Conservation (phyloP, 225 moss, liverwort and hornwort genomes). For the Straminergon stramineum region DNA sequence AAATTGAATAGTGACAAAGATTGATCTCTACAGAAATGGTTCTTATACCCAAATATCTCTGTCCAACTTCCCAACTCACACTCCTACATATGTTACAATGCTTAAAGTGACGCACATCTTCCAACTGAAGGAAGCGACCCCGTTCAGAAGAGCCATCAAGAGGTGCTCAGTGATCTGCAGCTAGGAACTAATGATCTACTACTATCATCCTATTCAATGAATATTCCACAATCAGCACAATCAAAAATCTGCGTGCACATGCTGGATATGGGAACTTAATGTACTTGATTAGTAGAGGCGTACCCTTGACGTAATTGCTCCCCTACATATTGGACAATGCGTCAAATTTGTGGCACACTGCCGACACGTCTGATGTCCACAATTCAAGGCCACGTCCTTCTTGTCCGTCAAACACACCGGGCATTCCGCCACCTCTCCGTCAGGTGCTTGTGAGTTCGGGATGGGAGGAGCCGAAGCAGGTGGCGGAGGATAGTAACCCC, state of each 20-base stretch:
- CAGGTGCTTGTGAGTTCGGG: background rate
- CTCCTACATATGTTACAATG: background rate
- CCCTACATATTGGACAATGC: conserved; percentile 55
- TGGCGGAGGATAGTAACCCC: background rate
- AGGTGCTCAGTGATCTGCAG: background rate
- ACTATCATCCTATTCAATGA: background rate
- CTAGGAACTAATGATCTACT: background rate
- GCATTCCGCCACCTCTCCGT: conserved; percentile 3
- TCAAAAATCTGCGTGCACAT: background rate
- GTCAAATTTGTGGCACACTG: conserved; percentile 40
- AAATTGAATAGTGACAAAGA: background rate
- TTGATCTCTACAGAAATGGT: background rate
- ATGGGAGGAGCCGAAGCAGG: background rate
- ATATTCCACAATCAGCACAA: background rate
- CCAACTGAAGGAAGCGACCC: background rate
- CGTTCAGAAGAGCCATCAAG: background rate
- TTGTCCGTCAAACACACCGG: conserved; percentile 55
- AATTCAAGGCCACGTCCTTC: conserved; percentile 63
- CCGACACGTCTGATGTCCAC: conserved; percentile 82
- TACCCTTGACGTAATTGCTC: conserved; percentile 40
- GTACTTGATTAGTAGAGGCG: conserved; percentile 31
- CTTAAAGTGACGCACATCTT: background rate
- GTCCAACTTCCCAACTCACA: background rate
- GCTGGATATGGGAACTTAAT: background rate
- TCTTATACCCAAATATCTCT: background rate